phyloP scores from a whole-genome alignment of 2,329 filamentous ascomycete genomes.

The Pseudogymnoascus sp. region DNA sequence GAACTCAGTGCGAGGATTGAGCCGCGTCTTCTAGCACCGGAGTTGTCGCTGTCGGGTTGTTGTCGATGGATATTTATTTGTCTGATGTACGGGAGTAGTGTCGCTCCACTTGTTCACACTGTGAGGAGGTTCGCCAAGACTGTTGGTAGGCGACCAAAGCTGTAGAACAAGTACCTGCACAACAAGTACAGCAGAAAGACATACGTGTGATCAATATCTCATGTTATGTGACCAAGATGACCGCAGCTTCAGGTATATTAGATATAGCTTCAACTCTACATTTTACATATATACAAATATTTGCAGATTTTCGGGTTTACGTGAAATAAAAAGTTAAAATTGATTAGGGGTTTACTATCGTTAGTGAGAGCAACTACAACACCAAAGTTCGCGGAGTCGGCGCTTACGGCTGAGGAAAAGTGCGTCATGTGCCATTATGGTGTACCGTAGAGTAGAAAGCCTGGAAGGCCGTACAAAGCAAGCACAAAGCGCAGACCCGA shows the following conservation, averaged over 20 bases:
- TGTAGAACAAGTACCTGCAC: constrained; percentile 1
- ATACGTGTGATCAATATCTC: constrained; percentile 3
- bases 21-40: background rate
- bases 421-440: too few relatives aligned
- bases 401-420: background rate
- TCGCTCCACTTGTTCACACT: constrained; percentile 5
- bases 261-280: background rate
- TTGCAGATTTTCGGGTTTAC: background rate
- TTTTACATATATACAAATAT: background rate
- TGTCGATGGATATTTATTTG: constrained; percentile 7
- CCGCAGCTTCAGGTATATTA: background rate
- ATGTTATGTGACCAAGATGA: background rate
- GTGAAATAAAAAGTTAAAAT: background rate
- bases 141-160: constrained; percentile 1
- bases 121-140: constrained; percentile 4
- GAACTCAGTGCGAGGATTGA: background rate
- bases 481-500: background rate
- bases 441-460: background rate
- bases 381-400: background rate
- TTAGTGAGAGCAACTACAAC: background rate
- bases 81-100: constrained; percentile 3
- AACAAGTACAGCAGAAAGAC: background rate
- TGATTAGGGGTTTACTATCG: background rate
- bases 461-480: background rate
- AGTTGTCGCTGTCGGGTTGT: constrained; percentile 1